Base-by-base conservation (phyloP, 345 rosid species). In the Schrenkiella parvula region DNA sequence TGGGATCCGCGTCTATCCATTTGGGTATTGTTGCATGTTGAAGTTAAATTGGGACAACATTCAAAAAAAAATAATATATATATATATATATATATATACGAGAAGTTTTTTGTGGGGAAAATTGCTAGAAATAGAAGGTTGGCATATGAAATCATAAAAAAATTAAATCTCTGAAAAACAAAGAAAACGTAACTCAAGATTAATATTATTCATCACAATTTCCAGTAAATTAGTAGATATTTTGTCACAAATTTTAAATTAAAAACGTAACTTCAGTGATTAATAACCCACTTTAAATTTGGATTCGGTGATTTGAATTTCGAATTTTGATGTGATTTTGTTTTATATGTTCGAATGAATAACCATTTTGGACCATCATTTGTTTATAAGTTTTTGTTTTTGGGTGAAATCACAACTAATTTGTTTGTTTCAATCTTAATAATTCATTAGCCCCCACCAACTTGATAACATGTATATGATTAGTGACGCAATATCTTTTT, bases 1-100 rank as follows among this genome's bases (percentile, higher is more conserved):
- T 66, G 71, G 57, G 32, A 64, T 55, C 65, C 60, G 64, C 64
- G 46, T 72, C 63, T 72, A 72, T 52, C 76, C 64, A 43, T 63
- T 72, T 63, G 37, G 54, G 63, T 41, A 72, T 62, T 41, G 41
- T 53, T 72, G 64, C 70, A 71, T 29, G 41, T 71, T 39, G 9
- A 8, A 34, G 22, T 37, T 48, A 21, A 21, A 31, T 32, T 29
- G 29, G 8, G 25, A 21, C 17, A 26, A 3, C 25, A 62, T 42
- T 18, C 4, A 15, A 25, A 22, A 62, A 9, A 31, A n/a, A n/a
- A n/a, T n/a, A n/a, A n/a, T n/a, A n/a, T n/a, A n/a, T n/a, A n/a
- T n/a, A n/a, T n/a, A n/a, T n/a, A n/a, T n/a, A n/a, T n/a, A n/a
- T n/a, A n/a, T n/a, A n/a, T n/a, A n/a, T n/a, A n/a, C n/a, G n/a